Evolutionary conservation across 257 asterid species (phyloP), one percentile per base, ranked within the genome.

Genomic region (Nicotiana paniculata): DNA sequence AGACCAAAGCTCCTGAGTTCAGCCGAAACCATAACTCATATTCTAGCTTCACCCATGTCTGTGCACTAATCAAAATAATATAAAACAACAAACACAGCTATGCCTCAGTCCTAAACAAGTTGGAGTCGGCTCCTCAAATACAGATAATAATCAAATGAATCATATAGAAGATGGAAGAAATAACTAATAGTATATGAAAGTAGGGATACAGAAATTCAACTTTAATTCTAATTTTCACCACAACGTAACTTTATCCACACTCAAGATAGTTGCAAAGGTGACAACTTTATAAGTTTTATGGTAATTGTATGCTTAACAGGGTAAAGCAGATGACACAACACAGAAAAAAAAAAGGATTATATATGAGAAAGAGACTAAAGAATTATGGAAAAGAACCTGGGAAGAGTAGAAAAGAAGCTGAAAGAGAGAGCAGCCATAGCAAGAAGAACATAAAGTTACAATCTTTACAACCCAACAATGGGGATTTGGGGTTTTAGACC

Each of bases 371-470:
- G 55, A 21, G 10, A 8, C 18, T 79, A 81, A 64, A 78, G 57
- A 15, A 77, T 82, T 83, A 82, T 84, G 91, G 84, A 84, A 83
- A 46, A 75, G 68, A 84, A 95, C 98, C 98, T 93, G 93, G 97
- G 93, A 33, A 88, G 81, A 69, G 91, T 84, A 51, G 93, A 80
- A 77, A 90, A 87, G 67, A 89, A 95, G 6, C 92, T 81, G 82
- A 90, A 90, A 77, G 95, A 88, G 68, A 91, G 79, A 81, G 90
- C 87, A 86, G 95, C 95, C 98, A 95, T 93, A 59, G 74, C 81
- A 53, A 83, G 59, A 51, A 67, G 88, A 77, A 83, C 87, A 88
- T 82, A 72, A 81, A 75, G 86, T 77, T 89, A 83, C 92, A 85
- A 75, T 82, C 74, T 77, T 83, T 35, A 7, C 64, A 53, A 64